These are phyloP conservation scores for Dichomitus squalens DNA, from an alignment of 1,284 basidiomycete species.

Conservation along the genomic window DNA sequence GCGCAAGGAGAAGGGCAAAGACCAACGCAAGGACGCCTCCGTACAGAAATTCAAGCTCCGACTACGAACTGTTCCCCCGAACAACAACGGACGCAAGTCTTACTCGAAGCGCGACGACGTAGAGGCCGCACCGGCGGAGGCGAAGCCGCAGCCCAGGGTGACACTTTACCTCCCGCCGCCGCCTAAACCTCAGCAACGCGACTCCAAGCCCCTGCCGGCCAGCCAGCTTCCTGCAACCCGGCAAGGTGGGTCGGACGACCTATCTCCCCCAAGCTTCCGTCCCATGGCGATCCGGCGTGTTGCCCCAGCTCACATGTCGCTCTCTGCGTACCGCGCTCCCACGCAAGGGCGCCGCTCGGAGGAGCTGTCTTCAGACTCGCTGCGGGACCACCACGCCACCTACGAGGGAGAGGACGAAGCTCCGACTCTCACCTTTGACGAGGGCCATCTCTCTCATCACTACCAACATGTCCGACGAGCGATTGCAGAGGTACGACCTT, in stretches of 20 bases:
- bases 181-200: neutral
- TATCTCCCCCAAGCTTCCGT: neutral
- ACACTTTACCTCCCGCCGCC: constrained; percentile 19
- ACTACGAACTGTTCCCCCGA: neutral
- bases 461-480: constrained; percentile 11
- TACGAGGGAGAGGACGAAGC: neutral
- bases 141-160: neutral
- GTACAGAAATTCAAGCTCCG: constrained; percentile 13
- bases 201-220: too few species aligned
- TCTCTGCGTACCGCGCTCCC: neutral
- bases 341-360: neutral
- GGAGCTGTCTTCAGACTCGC: neutral
- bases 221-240: neutral
- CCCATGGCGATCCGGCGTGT: constrained; percentile 14
- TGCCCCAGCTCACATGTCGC: neutral
- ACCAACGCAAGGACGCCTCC: neutral
- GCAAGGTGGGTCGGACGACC: too few species aligned
- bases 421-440: constrained; percentile 6
- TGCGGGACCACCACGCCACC: neutral
- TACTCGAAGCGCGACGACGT: neutral
- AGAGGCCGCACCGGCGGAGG: neutral
- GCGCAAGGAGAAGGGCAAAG: neutral
- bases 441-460: constrained; percentile 1
- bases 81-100: neutral
- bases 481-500: constrained; percentile 14